Conservation (phyloP, 2,329 filamentous ascomycete species). For the Pseudogymnoascus sp. region DNA sequence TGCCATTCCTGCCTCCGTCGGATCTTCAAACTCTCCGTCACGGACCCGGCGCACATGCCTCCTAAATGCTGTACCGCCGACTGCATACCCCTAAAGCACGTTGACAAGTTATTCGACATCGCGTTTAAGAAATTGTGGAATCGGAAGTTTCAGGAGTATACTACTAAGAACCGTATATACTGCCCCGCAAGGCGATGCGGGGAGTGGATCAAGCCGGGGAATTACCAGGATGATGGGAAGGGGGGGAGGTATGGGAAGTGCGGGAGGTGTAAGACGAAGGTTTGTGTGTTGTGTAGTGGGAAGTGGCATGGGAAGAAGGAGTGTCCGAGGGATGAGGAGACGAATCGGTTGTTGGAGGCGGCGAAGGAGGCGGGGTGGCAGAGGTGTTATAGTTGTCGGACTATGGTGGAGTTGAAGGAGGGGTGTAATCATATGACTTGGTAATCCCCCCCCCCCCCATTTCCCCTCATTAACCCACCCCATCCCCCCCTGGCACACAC, state of each 20-base stretch:
- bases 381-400: constrained; percentile 63
- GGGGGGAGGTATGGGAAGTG: constrained; percentile 59
- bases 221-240: constrained; percentile 46
- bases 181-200: constrained; percentile 70
- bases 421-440: constrained; percentile 87
- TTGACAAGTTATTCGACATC: constrained; percentile 63
- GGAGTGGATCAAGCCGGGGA: constrained; percentile 67
- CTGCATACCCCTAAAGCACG: constrained; percentile 65
- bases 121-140: constrained; percentile 76
- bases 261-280: constrained; percentile 59
- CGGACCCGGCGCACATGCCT: constrained; percentile 74
- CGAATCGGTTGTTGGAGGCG: constrained; percentile 51
- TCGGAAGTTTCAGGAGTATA: constrained; percentile 67
- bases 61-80: constrained; percentile 70
- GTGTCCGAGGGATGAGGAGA: constrained; percentile 65
- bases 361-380: constrained; percentile 65
- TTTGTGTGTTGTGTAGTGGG: constrained; percentile 65
- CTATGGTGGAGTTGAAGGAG: constrained; percentile 69
- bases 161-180: constrained; percentile 65
- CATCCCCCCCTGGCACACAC: no score
- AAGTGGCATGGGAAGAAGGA: constrained; percentile 62
- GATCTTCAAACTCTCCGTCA: constrained; percentile 66
- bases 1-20: constrained; percentile 68
- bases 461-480: no score
- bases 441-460: constrained; percentile 34